Base-by-base conservation (phyloP, 495 filamentous ascomycete genomes). In the Eremomyces bilateralis region DNA sequence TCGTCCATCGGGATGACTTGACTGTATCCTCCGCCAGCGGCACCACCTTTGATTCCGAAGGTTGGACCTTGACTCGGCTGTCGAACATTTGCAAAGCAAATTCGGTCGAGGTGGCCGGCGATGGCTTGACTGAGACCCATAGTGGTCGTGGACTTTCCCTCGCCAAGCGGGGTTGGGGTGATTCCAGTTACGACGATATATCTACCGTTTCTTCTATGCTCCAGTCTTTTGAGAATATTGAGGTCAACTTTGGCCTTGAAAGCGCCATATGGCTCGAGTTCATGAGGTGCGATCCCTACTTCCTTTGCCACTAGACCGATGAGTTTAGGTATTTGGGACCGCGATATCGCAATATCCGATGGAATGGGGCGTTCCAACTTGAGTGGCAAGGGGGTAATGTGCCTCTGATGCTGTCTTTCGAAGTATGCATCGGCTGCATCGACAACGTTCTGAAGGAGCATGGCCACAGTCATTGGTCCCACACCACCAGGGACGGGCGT, bases 1-100 rank as follows among this genome's bases (percentile, higher is more conserved):
- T 97, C 88, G 43, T 97, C 88, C 88, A 97, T 97, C 34, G 88
- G 88, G 44, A 97, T 95, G 47, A 95, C 88, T 55, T 97, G 88
- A 53, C 80, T 90, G 63, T 93, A 97, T 12, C 88, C 88, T 43
- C 88, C 88, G 47, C 88, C 88, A 37, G 88, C 88, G 34, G 88
- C 88, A 42, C 88, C 88, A 29, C 88, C 88, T 60, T 97, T 97
- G 63, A 97, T 94, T 47, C 88, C 88, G 49, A 97, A 97, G 0
- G 88, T 97, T 34, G 88, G 88, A 6, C 88, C 88, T 61, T 94
- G 88, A 47, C 80, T 90, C 20, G 88, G 88, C 57, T 97, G 88
- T 31, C 88, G 71, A 34, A 97, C 88, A 46, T 97, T 97, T 53
- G 88, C 85, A 47, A 97, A 95, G 10, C 71, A 73, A 45, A 97